phyloP scores from a whole-genome alignment of 2,329 filamentous ascomycete species.

The Dendrostoma leiphaemia region DNA sequence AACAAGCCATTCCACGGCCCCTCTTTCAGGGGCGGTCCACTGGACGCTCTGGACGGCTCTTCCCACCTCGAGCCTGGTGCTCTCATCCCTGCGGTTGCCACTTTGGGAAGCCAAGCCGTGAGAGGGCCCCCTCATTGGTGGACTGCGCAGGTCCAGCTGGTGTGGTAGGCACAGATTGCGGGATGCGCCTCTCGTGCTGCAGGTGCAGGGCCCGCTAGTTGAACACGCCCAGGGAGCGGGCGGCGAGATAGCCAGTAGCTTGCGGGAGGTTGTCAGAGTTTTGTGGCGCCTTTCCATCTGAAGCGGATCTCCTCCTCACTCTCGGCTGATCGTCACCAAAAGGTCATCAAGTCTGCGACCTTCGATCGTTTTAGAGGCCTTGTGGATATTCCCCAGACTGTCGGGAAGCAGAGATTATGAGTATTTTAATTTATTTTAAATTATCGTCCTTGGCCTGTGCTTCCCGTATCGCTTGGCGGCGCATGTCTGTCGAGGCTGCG shows the following conservation, averaged over 20 bases:
- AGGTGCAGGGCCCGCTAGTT: background rate
- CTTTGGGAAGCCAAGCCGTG: background rate
- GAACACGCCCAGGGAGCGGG: too few relatives aligned
- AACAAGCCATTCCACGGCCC: slow-evolving; percentile 2
- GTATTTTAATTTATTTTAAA: background rate
- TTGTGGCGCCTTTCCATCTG: too few relatives aligned
- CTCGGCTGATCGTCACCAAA: background rate
- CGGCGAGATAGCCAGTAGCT: too few relatives aligned
- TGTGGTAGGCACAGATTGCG: background rate
- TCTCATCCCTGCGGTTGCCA: background rate
- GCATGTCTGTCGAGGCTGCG: background rate
- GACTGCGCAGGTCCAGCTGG: background rate
- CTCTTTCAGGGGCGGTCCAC: slow-evolving; percentile 1
- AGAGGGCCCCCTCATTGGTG: slow-evolving; percentile 1
- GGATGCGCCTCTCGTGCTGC: background rate
- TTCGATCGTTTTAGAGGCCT: background rate
- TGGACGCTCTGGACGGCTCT: background rate
- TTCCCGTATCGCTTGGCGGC: background rate
- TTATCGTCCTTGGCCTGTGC: too few relatives aligned
- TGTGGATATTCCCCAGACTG: background rate
- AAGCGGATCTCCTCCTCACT: background rate
- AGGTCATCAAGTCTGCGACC: too few relatives aligned
- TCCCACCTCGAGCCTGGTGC: background rate
- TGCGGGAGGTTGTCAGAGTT: too few relatives aligned
- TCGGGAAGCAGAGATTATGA: background rate